Evolutionary conservation across 768 basidiomycete genomes (phyloP), one percentile per base, ranked within the genome.

Genomic region (Mycena pura): DNA sequence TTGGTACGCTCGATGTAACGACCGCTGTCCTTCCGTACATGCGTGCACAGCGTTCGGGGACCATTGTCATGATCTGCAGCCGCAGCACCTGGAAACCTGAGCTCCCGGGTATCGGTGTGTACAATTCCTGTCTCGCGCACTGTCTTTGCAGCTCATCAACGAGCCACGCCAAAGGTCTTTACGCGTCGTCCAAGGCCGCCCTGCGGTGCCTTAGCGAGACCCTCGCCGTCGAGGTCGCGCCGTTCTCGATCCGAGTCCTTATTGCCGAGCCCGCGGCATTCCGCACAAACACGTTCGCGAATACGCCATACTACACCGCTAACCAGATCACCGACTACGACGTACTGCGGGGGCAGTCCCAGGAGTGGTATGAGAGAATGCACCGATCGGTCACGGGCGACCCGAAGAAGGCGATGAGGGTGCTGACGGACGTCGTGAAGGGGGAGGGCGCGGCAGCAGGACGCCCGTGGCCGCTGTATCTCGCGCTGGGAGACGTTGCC

Each of bases 1-100:
- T 81, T 48, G 81, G 80, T 14, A 72, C 74, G 9, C 65, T 82
- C 10, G 79, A 80, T 46, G 75, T 82, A 29, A 82, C 78, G 13
- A 80, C 77, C 51, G 79, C 80, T 19, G 72, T 79, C 29, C 72
- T 83, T 6, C 82, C 82, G 6, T 71, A 80, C 47, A 72, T 74
- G 71, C 70, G 73, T 6, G 61, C 53, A 9, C 40, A 60, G 25
- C 60, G 51, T 41, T 67, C 68, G 7, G 80, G 80, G 0, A 79
- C 76, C 1, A 68, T 82, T 19, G 80, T 81, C 8, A 73, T 75
- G 47, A 74, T 81, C 15, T 75, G 79, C 3, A 78, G 77, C 38
- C 67, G 79, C 29, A 76, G 74, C 15, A 74, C 65, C 22, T 74
- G 73, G 77, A 72, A 70, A 46, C 69, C 76, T 7, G 76, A 78